These are phyloP conservation scores for Sclerotinia minor DNA, from an alignment of 2,329 filamentous ascomycete genomes.

Conservation along the genomic window DNA sequence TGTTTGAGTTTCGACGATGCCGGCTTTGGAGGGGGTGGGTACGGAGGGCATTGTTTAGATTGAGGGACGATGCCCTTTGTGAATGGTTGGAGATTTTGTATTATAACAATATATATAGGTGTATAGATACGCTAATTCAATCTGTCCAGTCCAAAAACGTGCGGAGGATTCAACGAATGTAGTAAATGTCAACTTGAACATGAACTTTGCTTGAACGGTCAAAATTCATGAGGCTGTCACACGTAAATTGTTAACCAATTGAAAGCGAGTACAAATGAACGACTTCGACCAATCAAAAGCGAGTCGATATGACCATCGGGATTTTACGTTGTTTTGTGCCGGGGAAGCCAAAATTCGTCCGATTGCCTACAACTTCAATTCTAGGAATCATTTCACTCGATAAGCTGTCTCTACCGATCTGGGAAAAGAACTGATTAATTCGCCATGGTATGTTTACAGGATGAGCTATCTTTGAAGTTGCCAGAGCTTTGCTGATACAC, in stretches of 20 bases:
- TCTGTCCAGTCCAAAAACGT: background rate
- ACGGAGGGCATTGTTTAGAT: slow-evolving; percentile 42
- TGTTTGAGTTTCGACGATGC: slow-evolving; percentile 71
- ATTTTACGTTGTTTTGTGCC: slow-evolving; percentile 22
- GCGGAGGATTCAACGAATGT: too few species aligned
- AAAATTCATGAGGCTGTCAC: slow-evolving; percentile 14
- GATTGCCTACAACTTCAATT: slow-evolving; percentile 20
- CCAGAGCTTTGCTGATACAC: background rate
- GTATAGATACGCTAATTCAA: background rate
- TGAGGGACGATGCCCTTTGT: background rate
- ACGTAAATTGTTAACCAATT: slow-evolving; percentile 1
- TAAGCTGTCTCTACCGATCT: slow-evolving; percentile 17
- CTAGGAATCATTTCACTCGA: slow-evolving; percentile 19
- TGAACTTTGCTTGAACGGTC: background rate
- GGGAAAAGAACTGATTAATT: slow-evolving; percentile 12
- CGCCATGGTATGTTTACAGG: slow-evolving; percentile 18
- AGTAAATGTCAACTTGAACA: background rate
- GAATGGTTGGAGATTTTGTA: background rate
- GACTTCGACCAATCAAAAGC: slow-evolving; percentile 14
- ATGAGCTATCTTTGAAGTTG: too few species aligned
- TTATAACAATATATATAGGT: background rate
- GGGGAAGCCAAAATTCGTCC: slow-evolving; percentile 23
- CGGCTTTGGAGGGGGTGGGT: slow-evolving; percentile 57
- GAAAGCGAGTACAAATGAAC: background rate
- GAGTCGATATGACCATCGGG: slow-evolving; percentile 22